A percentile compares a stretch with the other conserved stretches of the same genome.
Conservation (phyloP, 2,329 filamentous ascomycete genomes). For the Colletotrichum chrysophilum region DNA sequence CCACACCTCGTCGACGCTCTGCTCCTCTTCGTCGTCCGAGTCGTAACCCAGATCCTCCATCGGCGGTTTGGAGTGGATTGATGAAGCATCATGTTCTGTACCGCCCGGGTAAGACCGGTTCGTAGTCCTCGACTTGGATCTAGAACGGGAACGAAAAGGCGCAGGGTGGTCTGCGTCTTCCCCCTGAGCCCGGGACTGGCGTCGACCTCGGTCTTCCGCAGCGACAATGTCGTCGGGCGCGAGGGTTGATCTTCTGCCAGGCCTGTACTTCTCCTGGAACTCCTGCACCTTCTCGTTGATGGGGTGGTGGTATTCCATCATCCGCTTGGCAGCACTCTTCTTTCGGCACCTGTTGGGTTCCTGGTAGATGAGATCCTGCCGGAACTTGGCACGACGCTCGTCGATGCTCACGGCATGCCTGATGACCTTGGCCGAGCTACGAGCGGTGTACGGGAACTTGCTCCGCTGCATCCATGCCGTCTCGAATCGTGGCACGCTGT, state of each 20-base stretch:
- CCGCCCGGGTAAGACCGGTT: neutral
- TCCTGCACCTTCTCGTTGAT: conserved; percentile 29
- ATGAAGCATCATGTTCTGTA: conserved; percentile 9
- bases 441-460: conserved; percentile 73
- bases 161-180: conserved; percentile 36
- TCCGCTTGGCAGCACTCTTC: conserved; percentile 25
- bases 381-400: conserved; percentile 73
- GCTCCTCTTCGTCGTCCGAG: conserved; percentile 52
- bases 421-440: conserved; percentile 64
- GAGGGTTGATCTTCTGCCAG: conserved; percentile 12
- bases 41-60: conserved; percentile 41
- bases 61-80: conserved; percentile 11
- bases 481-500: conserved; percentile 80
- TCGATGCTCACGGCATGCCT: conserved; percentile 75
- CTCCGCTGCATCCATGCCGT: conserved; percentile 78
- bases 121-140: conserved; percentile 22
- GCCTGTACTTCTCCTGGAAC: conserved; percentile 41
- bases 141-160: conserved; percentile 47
- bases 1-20: conserved; percentile 83
- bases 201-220: conserved; percentile 2
- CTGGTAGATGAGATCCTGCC: conserved; percentile 72
- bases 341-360: conserved; percentile 27
- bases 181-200: neutral
- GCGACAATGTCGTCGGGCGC: conserved; percentile 17
- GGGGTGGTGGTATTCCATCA: conserved; percentile 16